Base-by-base conservation (phyloP, 179 eudicot genomes). In the Beta macrorhiza region DNA sequence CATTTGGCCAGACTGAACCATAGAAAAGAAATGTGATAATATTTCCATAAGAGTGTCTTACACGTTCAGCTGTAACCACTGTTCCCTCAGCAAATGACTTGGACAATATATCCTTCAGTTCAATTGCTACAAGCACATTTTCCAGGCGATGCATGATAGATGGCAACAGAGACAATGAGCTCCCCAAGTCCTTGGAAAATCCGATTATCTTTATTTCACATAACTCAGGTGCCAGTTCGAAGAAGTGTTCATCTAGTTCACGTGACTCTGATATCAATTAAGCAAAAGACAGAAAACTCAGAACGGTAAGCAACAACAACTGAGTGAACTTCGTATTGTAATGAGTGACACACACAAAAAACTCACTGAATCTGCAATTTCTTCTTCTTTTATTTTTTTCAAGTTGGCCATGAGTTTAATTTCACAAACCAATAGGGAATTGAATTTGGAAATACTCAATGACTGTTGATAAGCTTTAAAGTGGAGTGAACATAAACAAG, bases 141-240 rank as follows among this genome's bases (percentile, higher is more conserved):
- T 96, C 97, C 58, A 96, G 86, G 72, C 95, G 95, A 86, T 94
- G 97, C 94, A 96, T 88, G 77, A 96, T 71, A 78, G 99, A 96
- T 29, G 99, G 99, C 81, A 96, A 87, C 85, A 96, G 80, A 86
- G 97, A 96, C 78, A 94, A 63, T 45, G 99, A 91, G 81, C 99
- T 96, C 88, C 98, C 99, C 47, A 96, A 91, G 55, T 91, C 99
- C 88, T 92, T 96, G 42, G 98, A 92, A 78, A 94, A 91, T 59
- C 98, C 99, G 74, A 89, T 80, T 83, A 96, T 84, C 89, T 94
- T 96, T 83, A 96, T 70, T 80, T 91, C 89, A 85, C 98, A 96
- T 83, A 96, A 83, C 87, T 96, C 99, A 45, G 99, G 98, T 79
- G 98, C 97, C 76, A 96, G 78, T 84, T 94, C 99, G 69, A 96